A percentile compares a stretch with the other conserved stretches of the same genome.
Evolutionary conservation across 139 green algal species (phyloP).

Genomic region (Coelastrella sp.): DNA sequence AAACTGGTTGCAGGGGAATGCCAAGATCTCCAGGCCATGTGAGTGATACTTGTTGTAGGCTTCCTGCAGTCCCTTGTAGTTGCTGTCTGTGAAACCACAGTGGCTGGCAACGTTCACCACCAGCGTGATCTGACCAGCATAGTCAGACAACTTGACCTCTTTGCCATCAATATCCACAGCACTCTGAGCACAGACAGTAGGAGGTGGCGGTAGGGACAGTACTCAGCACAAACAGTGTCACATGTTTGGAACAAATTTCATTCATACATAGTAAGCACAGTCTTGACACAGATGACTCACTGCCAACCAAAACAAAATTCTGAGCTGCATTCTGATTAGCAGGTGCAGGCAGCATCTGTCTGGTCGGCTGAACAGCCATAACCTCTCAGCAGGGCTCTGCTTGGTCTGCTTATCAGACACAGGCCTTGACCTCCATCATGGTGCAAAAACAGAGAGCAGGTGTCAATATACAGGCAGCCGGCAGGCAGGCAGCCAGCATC

Average conservation of each 20-base stretch:
- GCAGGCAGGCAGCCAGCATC: too few relatives aligned
- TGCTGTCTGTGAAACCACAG: constrained; percentile 79
- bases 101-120: constrained; percentile 81
- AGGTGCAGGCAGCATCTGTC: not conserved
- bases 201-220: too few relatives aligned
- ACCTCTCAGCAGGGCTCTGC: too few relatives aligned
- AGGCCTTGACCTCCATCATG: too few relatives aligned
- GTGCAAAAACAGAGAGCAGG: too few relatives aligned
- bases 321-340: not conserved
- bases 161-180: constrained; percentile 62
- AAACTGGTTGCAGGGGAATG: constrained; percentile 85
- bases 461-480: too few relatives aligned
- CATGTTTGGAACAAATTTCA: not conserved
- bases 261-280: not conserved
- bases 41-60: constrained; percentile 70
- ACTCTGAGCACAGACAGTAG: constrained; percentile 41
- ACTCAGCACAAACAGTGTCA: too few relatives aligned
- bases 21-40: constrained; percentile 71
- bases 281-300: not conserved
- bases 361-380: too few relatives aligned
- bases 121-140: constrained; percentile 65
- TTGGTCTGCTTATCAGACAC: too few relatives aligned
- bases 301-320: too few relatives aligned
- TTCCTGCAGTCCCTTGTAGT: constrained; percentile 77
- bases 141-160: constrained; percentile 47